Evolutionary conservation across 331 rosid species (phyloP), one percentile per base, ranked within the genome.

Genomic region (Malus hybrid): DNA sequence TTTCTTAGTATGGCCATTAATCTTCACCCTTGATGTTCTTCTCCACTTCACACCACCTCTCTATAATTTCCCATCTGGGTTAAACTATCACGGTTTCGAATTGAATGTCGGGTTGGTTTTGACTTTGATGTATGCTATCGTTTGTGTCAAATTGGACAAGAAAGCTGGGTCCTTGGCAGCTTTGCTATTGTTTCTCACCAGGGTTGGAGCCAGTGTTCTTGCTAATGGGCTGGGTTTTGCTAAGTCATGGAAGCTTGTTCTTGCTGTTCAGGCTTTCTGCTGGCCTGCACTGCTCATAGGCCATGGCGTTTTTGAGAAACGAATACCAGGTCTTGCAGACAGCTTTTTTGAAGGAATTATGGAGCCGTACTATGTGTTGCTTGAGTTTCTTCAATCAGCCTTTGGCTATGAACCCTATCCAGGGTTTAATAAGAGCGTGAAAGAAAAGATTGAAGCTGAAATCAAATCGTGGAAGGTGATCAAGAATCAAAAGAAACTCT

Each of bases 301-400:
- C 10, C 97, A 89, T 56, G 93, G 90, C 28, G 82, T 85, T 39
- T 92, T 88, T 82, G 96, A 89, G 98, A 93, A 87, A 90, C 88
- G 95, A 50, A 86, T 96, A 32, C 96, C 96, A 1, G 93, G 93
- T 75, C 88, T 90, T 15, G 63, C 86, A 65, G 93, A 92, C 88
- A 86, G 89, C 82, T 89, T 88, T 76, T 73, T 62, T 66, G 93
- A 93, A 86, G 98, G 93, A 34, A 81, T 93, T 69, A 87, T 90
- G 95, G 97, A 88, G 73, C 92, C 97, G 44, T 90, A 86, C 82
- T 93, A 85, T 42, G 97, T 89, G 22, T 10, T 90, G 83, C 86
- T 93, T 71, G 93, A 93, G 97, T 93, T 93, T 68, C 88, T 90
- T 66, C 96, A 86, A 52, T 46, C 83, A 34, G 7, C 48, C 19